Base-by-base conservation (phyloP, 2,329 filamentous ascomycete genomes). In the Fusarium buxicola region DNA sequence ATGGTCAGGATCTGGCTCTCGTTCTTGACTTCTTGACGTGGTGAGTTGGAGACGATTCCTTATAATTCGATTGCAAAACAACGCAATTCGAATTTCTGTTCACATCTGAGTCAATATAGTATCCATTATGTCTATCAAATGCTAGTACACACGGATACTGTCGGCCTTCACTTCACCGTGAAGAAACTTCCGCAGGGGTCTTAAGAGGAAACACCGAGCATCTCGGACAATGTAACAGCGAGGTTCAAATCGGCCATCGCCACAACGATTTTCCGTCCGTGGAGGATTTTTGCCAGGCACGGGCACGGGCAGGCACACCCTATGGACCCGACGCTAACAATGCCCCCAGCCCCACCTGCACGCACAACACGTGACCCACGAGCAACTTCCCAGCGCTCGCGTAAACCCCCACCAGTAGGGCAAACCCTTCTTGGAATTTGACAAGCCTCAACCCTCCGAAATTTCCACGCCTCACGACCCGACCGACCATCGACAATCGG, bases 391-490 rank as follows among this genome's bases (percentile, higher is more conserved):
- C 48, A 48, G 10, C 45, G 46, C 54, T 65, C 62, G 62, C 62
- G 55, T 58, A 65, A 60, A 55, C 73, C 72, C 73, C 73, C 72
- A 73, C 66, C 57, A 72, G 67, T 78, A 78, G 76, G 76, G 76
- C 73, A 78, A 78, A 77, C 76, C 76, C 76, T 78, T 76, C 67
- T 64, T 71, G 69, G 70, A 77, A 77, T 74, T 78, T 77, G 75
- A 73, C 72, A 72, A 77, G 75, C 71, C 69, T 75, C 72, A 72
- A 71, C 69, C 68, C 71, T 72, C 67, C 71, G 70, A 76, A 77
- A 75, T 73, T 74, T 72, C 74, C 72, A 77, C 73, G 75, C 72
- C 74, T 72, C 69, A 69, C 72, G 74, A 78, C 73, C 72, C 71
- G 52, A 55, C 54, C 62, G 74, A 77, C 73, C 72, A 77, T 75